Evolutionary conservation across 345 rosid genomes (phyloP).

Genomic region (Eucalyptus cloeziana): DNA sequence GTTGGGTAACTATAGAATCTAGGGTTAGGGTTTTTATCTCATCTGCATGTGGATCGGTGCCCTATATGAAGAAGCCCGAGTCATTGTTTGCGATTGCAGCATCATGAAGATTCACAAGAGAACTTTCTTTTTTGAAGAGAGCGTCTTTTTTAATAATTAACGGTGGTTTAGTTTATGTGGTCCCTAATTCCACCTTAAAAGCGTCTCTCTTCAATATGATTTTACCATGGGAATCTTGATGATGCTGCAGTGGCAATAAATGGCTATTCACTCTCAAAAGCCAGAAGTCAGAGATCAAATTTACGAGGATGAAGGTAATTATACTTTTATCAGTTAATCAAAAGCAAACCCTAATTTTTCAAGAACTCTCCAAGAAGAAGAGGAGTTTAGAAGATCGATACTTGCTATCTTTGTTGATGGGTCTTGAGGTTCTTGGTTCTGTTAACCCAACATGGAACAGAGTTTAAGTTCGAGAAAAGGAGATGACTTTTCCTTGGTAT

Average conservation of each 20-base stretch:
- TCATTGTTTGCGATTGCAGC: slow-evolving; percentile 72
- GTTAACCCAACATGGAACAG: background rate
- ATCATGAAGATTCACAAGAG: slow-evolving; percentile 85
- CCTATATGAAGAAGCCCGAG: slow-evolving; percentile 16
- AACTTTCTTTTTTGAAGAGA: background rate
- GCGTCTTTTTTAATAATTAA: background rate
- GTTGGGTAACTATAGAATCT: background rate
- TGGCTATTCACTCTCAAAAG: slow-evolving; percentile 16
- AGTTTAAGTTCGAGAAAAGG: background rate
- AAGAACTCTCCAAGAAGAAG: background rate
- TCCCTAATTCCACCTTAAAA: background rate
- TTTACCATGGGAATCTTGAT: slow-evolving; percentile 79
- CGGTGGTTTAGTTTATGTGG: background rate
- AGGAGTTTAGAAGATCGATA: background rate
- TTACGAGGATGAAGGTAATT: background rate
- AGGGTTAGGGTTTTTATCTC: slow-evolving; percentile 27
- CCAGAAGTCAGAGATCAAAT: background rate
- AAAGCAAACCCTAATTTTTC: background rate
- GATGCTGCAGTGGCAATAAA: slow-evolving; percentile 93
- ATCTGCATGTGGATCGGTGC: background rate
- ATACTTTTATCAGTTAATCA: background rate
- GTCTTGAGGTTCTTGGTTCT: background rate
- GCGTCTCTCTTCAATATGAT: background rate
- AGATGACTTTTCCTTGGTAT: background rate
- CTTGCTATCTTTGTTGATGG: background rate